Evolutionary conservation across 352 stramenopile species (phyloP).

Genomic region (Phytophthora citrophthora): DNA sequence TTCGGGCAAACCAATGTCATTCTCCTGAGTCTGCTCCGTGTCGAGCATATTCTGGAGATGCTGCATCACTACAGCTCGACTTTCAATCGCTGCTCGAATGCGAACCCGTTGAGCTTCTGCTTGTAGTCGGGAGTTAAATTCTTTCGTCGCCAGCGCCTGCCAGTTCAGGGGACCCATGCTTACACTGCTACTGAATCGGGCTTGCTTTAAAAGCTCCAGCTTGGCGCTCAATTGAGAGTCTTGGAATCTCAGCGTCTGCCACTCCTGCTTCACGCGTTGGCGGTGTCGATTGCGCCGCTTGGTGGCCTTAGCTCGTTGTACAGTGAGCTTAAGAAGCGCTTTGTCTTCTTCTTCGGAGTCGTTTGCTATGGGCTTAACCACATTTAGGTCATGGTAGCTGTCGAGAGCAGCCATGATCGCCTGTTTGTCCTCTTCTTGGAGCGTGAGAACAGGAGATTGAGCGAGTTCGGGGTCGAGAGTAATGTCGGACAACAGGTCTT

Average conservation of each 20-base stretch:
- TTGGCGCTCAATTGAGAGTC: neutral
- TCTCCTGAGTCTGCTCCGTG: neutral
- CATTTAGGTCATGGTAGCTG: neutral
- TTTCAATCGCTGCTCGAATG: conserved; percentile 10
- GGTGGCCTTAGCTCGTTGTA: conserved; percentile 9
- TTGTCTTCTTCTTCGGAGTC: neutral
- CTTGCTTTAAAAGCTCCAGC: conserved; percentile 5
- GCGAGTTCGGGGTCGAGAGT: neutral
- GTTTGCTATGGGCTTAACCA: neutral
- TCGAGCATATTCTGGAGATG: conserved; percentile 10
- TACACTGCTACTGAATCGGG: neutral
- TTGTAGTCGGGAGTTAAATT: conserved; percentile 6
- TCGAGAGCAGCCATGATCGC: conserved; percentile 14
- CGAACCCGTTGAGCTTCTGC: conserved; percentile 3
- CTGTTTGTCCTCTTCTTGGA: conserved; percentile 11
- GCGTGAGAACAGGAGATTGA: neutral
- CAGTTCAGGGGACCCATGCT: conserved; percentile 4
- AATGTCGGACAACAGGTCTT: neutral
- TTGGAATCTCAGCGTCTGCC: conserved; percentile 3
- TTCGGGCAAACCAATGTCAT: neutral
- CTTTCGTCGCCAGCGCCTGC: conserved; percentile 11
- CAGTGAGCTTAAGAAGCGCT: neutral
- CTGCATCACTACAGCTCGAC: neutral
- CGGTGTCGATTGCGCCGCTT: conserved; percentile 15
- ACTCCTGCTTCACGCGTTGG: conserved; percentile 17